Conservation (phyloP, 306 rosid species). For the Castanopsis chinensis region DNA sequence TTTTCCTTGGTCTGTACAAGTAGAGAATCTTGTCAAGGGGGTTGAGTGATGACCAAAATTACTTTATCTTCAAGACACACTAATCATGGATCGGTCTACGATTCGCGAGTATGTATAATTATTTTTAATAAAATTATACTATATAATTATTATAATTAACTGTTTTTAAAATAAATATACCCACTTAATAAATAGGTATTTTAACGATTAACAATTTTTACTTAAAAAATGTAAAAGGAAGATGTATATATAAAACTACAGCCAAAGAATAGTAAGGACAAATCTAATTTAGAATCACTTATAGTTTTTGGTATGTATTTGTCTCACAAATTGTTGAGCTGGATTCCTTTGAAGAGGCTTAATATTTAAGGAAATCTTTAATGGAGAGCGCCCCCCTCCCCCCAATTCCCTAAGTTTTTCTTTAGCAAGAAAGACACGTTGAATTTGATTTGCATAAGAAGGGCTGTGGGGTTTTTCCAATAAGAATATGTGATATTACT, state of each 20-base stretch:
- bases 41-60: background rate
- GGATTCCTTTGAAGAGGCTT: constrained; percentile 13
- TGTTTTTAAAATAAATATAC: no score
- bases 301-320: constrained; percentile 30
- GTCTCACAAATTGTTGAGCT: constrained; percentile 44
- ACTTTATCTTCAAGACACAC: background rate
- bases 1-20: background rate
- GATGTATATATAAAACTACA: constrained; percentile 3
- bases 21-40: no score
- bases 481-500: constrained; percentile 36
- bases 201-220: no score
- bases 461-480: constrained; percentile 38
- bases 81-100: no score
- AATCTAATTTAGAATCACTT: constrained; percentile 53
- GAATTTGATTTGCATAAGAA: constrained; percentile 6
- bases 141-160: no score
- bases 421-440: constrained; percentile 15
- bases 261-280: constrained; percentile 59
- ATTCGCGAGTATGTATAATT: no score
- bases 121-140: no score
- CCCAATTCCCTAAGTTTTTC: constrained; percentile 25
- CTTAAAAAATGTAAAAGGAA: no score
- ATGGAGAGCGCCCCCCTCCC: background rate
- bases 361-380: constrained; percentile 3
- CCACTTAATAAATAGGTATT: no score